Percentiles rank a stretch among this genome's conserved stretches.
phyloP scores from a whole-genome alignment of 1,284 basidiomycete genomes.

The Trichosporon ovoides region DNA sequence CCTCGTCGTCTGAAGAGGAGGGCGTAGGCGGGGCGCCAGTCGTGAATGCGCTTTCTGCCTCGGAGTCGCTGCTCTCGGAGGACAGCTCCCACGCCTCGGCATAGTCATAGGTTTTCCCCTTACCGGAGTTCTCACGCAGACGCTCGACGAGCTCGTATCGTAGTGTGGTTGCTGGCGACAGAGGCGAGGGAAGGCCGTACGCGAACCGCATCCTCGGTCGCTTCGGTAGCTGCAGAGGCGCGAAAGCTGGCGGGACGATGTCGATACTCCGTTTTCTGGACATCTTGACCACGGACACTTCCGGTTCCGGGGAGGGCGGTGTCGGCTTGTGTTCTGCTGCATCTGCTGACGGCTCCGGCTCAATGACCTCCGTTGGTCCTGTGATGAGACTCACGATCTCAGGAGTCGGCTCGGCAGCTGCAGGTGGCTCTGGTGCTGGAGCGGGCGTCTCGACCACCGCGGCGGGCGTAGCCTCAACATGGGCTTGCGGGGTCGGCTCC shows the following conservation, averaged over 20 bases:
- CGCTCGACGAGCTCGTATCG: slow-evolving; percentile 29
- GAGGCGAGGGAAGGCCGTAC: slow-evolving; percentile 34
- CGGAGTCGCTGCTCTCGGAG: slow-evolving; percentile 17
- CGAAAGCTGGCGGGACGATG: slow-evolving; percentile 32
- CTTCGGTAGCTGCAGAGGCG: slow-evolving; percentile 20
- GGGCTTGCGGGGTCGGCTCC: slow-evolving; percentile 2
- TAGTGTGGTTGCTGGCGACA: slow-evolving; percentile 9
- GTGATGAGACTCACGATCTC: too few species aligned
- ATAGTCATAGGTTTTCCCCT: slow-evolving; percentile 21
- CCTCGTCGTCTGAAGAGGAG: slow-evolving; percentile 21
- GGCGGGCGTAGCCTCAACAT: neutral
- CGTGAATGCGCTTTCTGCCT: slow-evolving; percentile 25
- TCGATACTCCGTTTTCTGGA: too few species aligned
- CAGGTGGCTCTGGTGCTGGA: too few species aligned
- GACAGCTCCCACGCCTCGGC: slow-evolving; percentile 30
- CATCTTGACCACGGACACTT: too few species aligned
- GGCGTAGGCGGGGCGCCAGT: slow-evolving; percentile 41
- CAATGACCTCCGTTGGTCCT: too few species aligned
- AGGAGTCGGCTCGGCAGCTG: too few species aligned
- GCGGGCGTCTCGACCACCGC: neutral
- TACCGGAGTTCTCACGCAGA: slow-evolving; percentile 10
- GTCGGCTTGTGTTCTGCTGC: neutral
- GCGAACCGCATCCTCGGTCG: slow-evolving; percentile 18
- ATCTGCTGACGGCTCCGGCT: too few species aligned
- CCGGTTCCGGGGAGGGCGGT: slow-evolving; percentile 1